Evolutionary conservation across 768 basidiomycete species (phyloP), one percentile per base, ranked within the genome.

Genomic region (Lentinula aciculospora): DNA sequence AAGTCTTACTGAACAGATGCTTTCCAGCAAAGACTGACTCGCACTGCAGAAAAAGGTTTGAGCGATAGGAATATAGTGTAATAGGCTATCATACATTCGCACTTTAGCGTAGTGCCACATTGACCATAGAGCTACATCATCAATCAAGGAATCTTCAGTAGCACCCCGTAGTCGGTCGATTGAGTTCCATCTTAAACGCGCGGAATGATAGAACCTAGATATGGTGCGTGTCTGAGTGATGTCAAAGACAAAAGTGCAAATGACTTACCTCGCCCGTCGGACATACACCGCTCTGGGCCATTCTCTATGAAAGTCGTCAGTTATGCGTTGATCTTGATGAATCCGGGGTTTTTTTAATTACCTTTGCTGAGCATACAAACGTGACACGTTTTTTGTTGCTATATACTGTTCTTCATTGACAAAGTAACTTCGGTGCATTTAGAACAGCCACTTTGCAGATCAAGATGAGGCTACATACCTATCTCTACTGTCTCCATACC

Each of bases 251-350:
- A 6, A 44, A 44, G 19, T 9, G 46, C 23, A 31, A 51, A 46
- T 17, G 8, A 64, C 74, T 39, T 65, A 86, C 88, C 86, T 74
- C 25, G 87, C 86, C 47, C 82, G 78, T 29, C 85, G 78, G 53
- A 89, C 76, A 64, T 81, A 84, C 6, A 89, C 77, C 17, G 86
- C 82, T 62, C 90, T 74, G 13, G 90, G 90, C 88, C 88, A 92
- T 12, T 76, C 76, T 44, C 42, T 44, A 9, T 8, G 12, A 9
- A 44, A 44, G 21, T 44, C 1, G 21, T 21, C 9, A 21, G 8
- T 9, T 19, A n/a, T n/a, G n/a, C n/a, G n/a, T n/a, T n/a, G n/a
- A n/a, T n/a, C n/a, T n/a, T n/a, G n/a, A n/a, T n/a, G 8, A 12
- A 9, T 44, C 8, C 19, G 23, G 9, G 0, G 21, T 4, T 3